Evolutionary conservation across 352 stramenopile genomes (phyloP), one percentile per base, ranked within the genome.

Genomic region (Globisporangium parvum): DNA sequence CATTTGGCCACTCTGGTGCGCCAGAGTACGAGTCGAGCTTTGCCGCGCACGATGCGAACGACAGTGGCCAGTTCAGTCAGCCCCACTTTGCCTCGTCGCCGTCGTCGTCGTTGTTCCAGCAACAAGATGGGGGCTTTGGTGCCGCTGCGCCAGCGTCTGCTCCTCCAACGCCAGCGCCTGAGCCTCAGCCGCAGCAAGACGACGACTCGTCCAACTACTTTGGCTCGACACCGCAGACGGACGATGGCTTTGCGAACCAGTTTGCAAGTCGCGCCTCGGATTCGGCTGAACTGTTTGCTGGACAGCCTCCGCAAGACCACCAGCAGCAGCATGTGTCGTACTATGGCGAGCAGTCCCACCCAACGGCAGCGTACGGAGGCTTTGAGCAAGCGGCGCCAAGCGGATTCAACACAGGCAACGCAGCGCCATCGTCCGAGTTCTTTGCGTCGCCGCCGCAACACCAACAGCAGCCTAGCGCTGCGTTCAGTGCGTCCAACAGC

Each of bases 401-500:
- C 47, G 63, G 26, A 33, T 67, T 67, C 12, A 40, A 26, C 28
- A 45, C 56, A 14, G 6, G 39, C 15, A 45, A 45, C 14, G 15
- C 39, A 45, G 2, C 41, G 41, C 21, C 40, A 8, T 62, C 70
- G 15, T 72, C 72, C 8, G 57, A 72, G 28, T 76, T 79, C 47
- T 82, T 80, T 55, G 70, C 70, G 3, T 70, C 65, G n/a, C 37
- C 62, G 6, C 55, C 62, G 31, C 47, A 52, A 23, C 58, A 68
- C 24, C 44, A 53, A 6, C 31, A 44, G 11, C 47, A 42, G 28
- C 35, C 51, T 23, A 17, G 41, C 45, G 35, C 33, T 33, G 26
- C 26, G 21, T 37, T 35, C 37, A 18, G 24, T n/a, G 37, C 8
- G 28, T n/a, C n/a, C n/a, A 46, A 23, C 35, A 55, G 21, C 51